Conservation (phyloP, 2,329 filamentous ascomycete species). For the Botrytis tulipae region DNA sequence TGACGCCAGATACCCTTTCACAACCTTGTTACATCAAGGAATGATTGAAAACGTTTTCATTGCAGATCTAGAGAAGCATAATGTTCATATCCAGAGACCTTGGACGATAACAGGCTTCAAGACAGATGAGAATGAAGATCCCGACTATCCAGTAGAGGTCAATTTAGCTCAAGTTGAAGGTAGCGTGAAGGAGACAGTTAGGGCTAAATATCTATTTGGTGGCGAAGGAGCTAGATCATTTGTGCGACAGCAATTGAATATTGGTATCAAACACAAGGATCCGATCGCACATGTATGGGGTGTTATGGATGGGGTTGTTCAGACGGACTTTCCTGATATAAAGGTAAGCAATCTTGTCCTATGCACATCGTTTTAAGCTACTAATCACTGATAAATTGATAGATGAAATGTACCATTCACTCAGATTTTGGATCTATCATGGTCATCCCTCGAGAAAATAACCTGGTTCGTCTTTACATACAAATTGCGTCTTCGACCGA, state of each 20-base stretch:
- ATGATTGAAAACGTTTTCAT: constrained; percentile 70
- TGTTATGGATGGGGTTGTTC: constrained; percentile 71
- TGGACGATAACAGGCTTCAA: constrained; percentile 63
- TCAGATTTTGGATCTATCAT: constrained; percentile 73
- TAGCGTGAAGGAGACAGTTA: constrained; percentile 64
- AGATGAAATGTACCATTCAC: constrained; percentile 76
- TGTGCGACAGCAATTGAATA: constrained; percentile 62
- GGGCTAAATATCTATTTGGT: constrained; percentile 68
- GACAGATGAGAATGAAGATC: constrained; percentile 54
- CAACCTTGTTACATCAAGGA: constrained; percentile 69
- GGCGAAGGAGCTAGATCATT: constrained; percentile 69
- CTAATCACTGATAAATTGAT: constrained; percentile 20
- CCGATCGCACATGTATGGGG: constrained; percentile 72
- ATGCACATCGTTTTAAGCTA: constrained; percentile 49
- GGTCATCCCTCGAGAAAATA: constrained; percentile 71
- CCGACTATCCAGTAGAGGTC: constrained; percentile 77
- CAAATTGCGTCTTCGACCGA: constrained; percentile 64
- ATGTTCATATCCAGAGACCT: constrained; percentile 59
- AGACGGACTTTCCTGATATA: constrained; percentile 75
- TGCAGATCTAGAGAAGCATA: constrained; percentile 61
- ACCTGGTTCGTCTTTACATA: constrained; percentile 68
- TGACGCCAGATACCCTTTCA: constrained; percentile 68
- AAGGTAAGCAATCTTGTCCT: constrained; percentile 55
- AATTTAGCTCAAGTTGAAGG: constrained; percentile 75
- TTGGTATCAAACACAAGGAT: constrained; percentile 70